These are phyloP conservation scores for Aspergillus bombycis DNA, from an alignment of 2,329 filamentous ascomycete species.

Conservation along the genomic window DNA sequence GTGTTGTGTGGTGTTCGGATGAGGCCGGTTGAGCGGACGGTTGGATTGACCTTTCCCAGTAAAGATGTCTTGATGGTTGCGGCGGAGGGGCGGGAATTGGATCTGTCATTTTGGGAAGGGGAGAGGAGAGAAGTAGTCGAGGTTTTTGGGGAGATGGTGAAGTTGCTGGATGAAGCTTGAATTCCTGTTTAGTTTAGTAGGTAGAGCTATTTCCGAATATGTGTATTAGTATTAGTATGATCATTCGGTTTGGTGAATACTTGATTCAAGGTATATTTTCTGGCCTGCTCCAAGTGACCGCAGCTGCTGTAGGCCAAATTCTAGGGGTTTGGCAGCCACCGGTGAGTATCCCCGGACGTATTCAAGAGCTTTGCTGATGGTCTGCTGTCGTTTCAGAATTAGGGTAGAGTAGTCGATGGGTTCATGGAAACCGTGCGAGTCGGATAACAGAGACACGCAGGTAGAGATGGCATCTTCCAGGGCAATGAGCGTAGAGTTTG, in stretches of 20 bases:
- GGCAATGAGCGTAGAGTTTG: not conserved
- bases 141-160: not conserved
- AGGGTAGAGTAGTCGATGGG: too few relatives aligned
- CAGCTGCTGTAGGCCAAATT: not conserved
- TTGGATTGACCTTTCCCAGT: slow-evolving; percentile 32
- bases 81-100: not conserved
- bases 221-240: not conserved
- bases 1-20: slow-evolving; percentile 41
- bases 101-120: not conserved
- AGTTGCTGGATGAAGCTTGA: not conserved
- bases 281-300: too few relatives aligned
- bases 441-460: not conserved
- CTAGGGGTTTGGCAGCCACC: not conserved
- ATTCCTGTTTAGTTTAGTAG: not conserved
- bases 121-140: not conserved
- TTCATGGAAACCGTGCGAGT: too few relatives aligned
- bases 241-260: not conserved
- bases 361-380: not conserved
- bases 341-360: not conserved
- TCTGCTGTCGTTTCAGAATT: not conserved
- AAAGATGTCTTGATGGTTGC: not conserved
- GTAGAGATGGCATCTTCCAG: not conserved
- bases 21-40: slow-evolving; percentile 34
- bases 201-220: not conserved
- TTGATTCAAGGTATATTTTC: not conserved